These are phyloP conservation scores for Boletus sp. DNA, from an alignment of 768 basidiomycete genomes.

Conservation along the genomic window DNA sequence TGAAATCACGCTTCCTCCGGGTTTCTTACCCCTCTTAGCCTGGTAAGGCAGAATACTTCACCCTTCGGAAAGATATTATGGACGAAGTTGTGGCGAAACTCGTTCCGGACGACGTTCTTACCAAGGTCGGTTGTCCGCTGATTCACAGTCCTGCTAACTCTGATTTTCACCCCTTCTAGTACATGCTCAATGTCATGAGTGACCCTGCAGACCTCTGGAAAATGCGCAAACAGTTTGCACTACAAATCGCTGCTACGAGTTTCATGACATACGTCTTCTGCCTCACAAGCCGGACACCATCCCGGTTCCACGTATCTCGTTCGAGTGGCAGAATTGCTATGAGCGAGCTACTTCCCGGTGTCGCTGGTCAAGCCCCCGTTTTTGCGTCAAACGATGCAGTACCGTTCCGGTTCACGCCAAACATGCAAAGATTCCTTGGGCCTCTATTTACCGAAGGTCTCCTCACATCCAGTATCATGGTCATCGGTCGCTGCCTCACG, in stretches of 20 bases:
- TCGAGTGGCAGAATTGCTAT: conserved; percentile 87
- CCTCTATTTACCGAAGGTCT: conserved; percentile 88
- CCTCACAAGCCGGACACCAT: conserved; percentile 77
- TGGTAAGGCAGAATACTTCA: conserved; percentile 61
- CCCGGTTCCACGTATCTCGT: conserved; percentile 86
- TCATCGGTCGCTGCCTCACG: conserved; percentile 85
- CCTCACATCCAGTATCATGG: conserved; percentile 81
- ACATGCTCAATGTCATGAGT: conserved; percentile 85
- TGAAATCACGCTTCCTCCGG: background rate
- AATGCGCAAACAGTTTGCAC: conserved; percentile 94
- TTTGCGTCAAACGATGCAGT: conserved; percentile 83
- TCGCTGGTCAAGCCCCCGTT: conserved; percentile 46
- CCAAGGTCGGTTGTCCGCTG: conserved; percentile 50
- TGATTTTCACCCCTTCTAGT: conserved; percentile 45
- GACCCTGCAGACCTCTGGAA: conserved; percentile 87
- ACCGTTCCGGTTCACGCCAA: conserved; percentile 96
- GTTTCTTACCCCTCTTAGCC: conserved; percentile 37
- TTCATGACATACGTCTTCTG: conserved; percentile 91
- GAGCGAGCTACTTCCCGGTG: conserved; percentile 86
- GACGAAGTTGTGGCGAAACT: conserved; percentile 87
- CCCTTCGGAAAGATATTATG: conserved; percentile 76
- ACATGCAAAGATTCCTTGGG: conserved; percentile 91
- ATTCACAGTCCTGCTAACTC: background rate
- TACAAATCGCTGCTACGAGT: conserved; percentile 81
- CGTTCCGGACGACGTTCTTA: conserved; percentile 84